These are phyloP conservation scores for Sherardia arvensis DNA, from an alignment of 257 asterid genomes.

Conservation along the genomic window DNA sequence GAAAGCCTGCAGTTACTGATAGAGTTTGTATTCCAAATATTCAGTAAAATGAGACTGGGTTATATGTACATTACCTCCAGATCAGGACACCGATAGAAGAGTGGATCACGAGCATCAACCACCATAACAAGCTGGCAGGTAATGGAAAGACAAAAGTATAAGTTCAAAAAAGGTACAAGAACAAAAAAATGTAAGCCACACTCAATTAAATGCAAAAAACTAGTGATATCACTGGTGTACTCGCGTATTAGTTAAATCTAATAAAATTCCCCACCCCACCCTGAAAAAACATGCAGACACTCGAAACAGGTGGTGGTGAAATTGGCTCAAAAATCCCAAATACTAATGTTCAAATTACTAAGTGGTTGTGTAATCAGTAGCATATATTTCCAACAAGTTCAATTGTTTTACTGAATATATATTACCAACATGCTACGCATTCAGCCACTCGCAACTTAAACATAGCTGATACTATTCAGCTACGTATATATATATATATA, in stretches of 20 bases:
- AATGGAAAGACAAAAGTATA: conserved; percentile 14
- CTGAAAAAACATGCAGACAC: not conserved
- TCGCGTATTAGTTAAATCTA: not conserved
- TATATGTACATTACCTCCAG: conserved; percentile 56
- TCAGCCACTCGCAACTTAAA: not conserved
- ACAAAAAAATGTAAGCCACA: not conserved
- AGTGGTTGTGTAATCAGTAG: not conserved
- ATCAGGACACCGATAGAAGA: conserved; percentile 96
- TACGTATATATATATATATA: too few species aligned
- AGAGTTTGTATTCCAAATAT: not conserved
- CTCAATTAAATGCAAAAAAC: not conserved
- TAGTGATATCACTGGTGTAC: not conserved
- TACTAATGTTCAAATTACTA: not conserved
- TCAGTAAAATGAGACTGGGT: not conserved
- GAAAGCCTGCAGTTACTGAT: not conserved
- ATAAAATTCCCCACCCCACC: not conserved
- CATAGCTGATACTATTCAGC: too few species aligned
- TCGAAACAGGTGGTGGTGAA: too few species aligned
- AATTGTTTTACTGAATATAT: not conserved
- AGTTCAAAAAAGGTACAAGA: not conserved
- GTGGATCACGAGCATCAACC: conserved; percentile 97
- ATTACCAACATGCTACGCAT: not conserved
- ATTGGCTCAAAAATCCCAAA: not conserved
- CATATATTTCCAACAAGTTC: too few species aligned
- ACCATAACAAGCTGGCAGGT: conserved; percentile 77